These are phyloP conservation scores for Trichoderma sp. DNA, from an alignment of 2,329 filamentous ascomycete genomes.

Conservation along the genomic window DNA sequence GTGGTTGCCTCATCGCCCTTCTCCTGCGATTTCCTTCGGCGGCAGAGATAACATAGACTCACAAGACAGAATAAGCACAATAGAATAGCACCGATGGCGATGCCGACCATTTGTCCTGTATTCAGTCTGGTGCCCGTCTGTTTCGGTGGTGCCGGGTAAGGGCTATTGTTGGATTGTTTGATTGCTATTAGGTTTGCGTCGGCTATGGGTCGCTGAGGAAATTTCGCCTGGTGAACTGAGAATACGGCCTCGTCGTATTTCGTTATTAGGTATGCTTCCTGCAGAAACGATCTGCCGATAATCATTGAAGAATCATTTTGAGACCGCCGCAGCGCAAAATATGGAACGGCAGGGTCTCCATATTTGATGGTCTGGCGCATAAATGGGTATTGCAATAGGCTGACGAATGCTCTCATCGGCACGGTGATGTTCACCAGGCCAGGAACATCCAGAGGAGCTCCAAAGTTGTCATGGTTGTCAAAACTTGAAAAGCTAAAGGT, in stretches of 20 bases:
- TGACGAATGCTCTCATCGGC: constrained; percentile 49
- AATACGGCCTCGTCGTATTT: constrained; percentile 54
- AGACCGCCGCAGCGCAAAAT: constrained; percentile 63
- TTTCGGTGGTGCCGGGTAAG: constrained; percentile 41
- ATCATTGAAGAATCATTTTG: constrained; percentile 53
- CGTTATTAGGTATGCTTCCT: constrained; percentile 62
- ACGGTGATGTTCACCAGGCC: constrained; percentile 57
- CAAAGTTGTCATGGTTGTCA: constrained; percentile 52
- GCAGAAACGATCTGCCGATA: constrained; percentile 66
- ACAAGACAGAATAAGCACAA: constrained; percentile 30
- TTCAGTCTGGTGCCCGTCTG: constrained; percentile 32
- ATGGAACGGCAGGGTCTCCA: constrained; percentile 47
- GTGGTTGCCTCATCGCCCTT: constrained; percentile 26
- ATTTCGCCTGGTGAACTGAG: constrained; percentile 53
- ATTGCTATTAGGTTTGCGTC: constrained; percentile 44
- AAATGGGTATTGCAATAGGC: constrained; percentile 49
- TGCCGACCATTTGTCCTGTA: constrained; percentile 43
- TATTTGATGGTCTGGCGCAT: constrained; percentile 42
- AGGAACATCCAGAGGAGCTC: constrained; percentile 44
- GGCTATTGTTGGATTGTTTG: constrained; percentile 42
- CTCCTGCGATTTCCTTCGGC: constrained; percentile 31
- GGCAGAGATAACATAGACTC: constrained; percentile 34
- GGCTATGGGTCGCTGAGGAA: constrained; percentile 42
- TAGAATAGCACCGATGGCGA: constrained; percentile 43
- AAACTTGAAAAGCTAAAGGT: constrained; percentile 56